Conservation (phyloP, 2,329 filamentous ascomycete species). For the Venturia asperata region DNA sequence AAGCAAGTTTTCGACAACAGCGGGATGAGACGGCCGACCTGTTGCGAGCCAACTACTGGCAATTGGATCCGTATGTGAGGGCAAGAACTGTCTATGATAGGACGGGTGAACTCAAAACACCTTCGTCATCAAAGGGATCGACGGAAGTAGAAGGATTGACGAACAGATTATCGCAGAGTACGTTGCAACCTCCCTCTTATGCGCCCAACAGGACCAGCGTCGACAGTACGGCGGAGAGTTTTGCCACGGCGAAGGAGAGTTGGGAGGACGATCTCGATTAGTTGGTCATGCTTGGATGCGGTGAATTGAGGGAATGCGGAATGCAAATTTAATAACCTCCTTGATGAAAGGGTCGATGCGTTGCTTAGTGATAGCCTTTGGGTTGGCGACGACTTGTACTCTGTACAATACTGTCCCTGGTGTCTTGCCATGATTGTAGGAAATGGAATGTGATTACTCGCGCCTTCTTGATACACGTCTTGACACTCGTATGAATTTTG, state of each 20-base stretch:
- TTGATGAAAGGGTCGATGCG: background rate
- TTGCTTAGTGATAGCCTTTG: no score
- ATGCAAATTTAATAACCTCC: background rate
- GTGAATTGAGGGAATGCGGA: background rate
- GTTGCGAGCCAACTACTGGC: constrained; percentile 76
- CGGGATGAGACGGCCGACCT: constrained; percentile 54
- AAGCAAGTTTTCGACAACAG: constrained; percentile 34
- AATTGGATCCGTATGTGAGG: constrained; percentile 76
- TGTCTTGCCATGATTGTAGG: no score
- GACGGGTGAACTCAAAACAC: constrained; percentile 41
- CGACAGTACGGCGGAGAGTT: constrained; percentile 17
- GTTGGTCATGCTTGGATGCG: background rate
- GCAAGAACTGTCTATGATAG: constrained; percentile 82
- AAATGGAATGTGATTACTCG: no score
- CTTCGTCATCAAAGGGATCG: background rate
- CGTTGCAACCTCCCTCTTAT: background rate
- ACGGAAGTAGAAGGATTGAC: background rate
- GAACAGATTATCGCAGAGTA: background rate
- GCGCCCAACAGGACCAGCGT: background rate
- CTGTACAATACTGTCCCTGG: no score
- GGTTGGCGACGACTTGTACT: no score
- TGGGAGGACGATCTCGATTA: constrained; percentile 20
- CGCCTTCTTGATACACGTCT: no score
- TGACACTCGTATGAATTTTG: no score
- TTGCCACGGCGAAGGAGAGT: constrained; percentile 5